Evolutionary conservation across 495 filamentous ascomycete species (phyloP).

Genomic region (Symbiotaphrina buchneri): DNA sequence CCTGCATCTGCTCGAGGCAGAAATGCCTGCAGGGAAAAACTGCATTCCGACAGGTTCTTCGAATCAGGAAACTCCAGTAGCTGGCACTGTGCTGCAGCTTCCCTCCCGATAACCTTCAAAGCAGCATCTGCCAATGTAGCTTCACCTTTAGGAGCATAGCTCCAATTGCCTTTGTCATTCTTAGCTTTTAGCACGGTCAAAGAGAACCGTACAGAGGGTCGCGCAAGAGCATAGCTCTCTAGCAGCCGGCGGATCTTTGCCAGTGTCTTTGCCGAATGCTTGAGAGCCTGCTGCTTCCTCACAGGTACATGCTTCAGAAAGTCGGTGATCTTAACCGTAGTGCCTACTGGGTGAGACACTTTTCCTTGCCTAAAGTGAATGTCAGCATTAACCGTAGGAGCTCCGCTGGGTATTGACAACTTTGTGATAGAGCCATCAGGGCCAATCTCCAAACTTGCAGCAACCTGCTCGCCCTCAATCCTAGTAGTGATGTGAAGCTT

Average conservation of each 20-base stretch:
- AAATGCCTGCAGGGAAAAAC: constrained; percentile 30
- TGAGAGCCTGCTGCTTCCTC: constrained; percentile 39
- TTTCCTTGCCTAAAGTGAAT: background rate
- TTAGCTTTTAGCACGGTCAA: constrained; percentile 46
- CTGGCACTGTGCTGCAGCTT: constrained; percentile 30
- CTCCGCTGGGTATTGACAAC: constrained; percentile 11
- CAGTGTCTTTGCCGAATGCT: constrained; percentile 35
- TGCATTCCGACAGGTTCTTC: background rate
- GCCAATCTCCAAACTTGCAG: constrained; percentile 24
- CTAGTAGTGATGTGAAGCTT: constrained; percentile 46
- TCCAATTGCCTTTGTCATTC: constrained; percentile 39
- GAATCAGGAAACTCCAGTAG: constrained; percentile 7
- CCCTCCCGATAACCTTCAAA: constrained; percentile 44
- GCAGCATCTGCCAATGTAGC: constrained; percentile 37
- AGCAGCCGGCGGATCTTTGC: constrained; percentile 42
- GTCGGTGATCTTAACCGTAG: constrained; percentile 42
- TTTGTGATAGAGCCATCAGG: constrained; percentile 24
- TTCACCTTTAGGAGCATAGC: constrained; percentile 38
- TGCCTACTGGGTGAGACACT: constrained; percentile 50
- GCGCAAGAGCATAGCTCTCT: constrained; percentile 54
- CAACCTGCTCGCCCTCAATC: constrained; percentile 45
- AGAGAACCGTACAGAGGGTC: constrained; percentile 35
- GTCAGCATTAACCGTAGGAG: constrained; percentile 10
- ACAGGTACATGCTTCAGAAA: constrained; percentile 58
- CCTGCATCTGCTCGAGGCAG: constrained; percentile 28